These are phyloP conservation scores for Rutstroemia sydowiana DNA, from an alignment of 2,329 filamentous ascomycete genomes.

Conservation along the genomic window DNA sequence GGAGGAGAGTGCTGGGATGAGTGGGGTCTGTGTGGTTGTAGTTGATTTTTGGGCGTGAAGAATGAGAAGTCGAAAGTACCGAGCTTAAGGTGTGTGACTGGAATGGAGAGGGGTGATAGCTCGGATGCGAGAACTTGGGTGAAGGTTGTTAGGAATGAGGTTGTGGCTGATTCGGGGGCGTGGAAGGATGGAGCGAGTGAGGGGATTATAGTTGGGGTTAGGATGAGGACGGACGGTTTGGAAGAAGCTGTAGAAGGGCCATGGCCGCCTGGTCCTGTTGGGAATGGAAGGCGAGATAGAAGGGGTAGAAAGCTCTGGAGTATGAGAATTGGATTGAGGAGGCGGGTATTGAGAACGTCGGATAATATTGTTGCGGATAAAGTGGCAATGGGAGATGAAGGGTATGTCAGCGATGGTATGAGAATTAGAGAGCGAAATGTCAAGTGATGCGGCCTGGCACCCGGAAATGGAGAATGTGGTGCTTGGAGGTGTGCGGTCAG, in stretches of 20 bases:
- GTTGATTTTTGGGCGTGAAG: slow-evolving; percentile 43
- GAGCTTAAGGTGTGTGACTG: slow-evolving; percentile 81
- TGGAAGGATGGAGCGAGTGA: slow-evolving; percentile 74
- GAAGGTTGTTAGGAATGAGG: slow-evolving; percentile 79
- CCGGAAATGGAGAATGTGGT: slow-evolving; percentile 68
- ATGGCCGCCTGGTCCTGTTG: slow-evolving; percentile 15
- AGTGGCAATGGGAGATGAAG: slow-evolving; percentile 76
- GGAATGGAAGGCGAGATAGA: slow-evolving; percentile 49
- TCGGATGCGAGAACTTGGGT: slow-evolving; percentile 74
- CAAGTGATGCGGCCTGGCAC: slow-evolving; percentile 68
- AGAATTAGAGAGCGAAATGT: slow-evolving; percentile 74
- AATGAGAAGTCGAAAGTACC: slow-evolving; percentile 82
- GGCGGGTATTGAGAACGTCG: slow-evolving; percentile 84
- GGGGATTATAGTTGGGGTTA: slow-evolving; percentile 75
- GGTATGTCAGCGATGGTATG: slow-evolving; percentile 74
- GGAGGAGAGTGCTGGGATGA: slow-evolving; percentile 24
- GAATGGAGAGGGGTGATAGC: slow-evolving; percentile 65
- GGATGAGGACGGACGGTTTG: slow-evolving; percentile 63
- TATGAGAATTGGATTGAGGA: slow-evolving; percentile 82
- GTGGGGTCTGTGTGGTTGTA: slow-evolving; percentile 21
- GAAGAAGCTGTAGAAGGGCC: slow-evolving; percentile 32
- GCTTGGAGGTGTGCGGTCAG: slow-evolving; percentile 66
- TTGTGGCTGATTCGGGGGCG: slow-evolving; percentile 78
- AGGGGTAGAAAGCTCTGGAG: slow-evolving; percentile 85
- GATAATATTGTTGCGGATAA: slow-evolving; percentile 78